Evolutionary conservation across 441 rosid genomes (phyloP).

Genomic region (Melastoma candidum): DNA sequence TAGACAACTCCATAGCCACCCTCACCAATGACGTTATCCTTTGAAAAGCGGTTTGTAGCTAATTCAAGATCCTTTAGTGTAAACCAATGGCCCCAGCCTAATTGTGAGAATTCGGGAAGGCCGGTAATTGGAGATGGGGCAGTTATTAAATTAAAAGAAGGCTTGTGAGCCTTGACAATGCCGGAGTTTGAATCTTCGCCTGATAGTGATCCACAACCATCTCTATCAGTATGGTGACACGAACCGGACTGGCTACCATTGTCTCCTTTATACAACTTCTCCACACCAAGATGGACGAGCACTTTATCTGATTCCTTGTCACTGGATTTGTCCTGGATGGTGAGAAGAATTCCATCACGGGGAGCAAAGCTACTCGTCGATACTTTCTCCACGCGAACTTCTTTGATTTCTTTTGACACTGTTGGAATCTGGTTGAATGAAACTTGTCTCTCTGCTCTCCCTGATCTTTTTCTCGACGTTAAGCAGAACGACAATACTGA

Average conservation of each 20-base stretch:
- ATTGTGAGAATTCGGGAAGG: constrained; percentile 71
- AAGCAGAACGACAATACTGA: constrained; percentile 48
- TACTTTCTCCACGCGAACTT: constrained; percentile 65
- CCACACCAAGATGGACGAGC: constrained; percentile 60
- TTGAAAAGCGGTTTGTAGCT: constrained; percentile 79
- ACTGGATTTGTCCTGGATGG: constrained; percentile 57
- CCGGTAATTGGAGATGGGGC: constrained; percentile 81
- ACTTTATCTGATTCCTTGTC: constrained; percentile 67
- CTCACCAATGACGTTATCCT: constrained; percentile 83
- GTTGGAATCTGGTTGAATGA: constrained; percentile 64
- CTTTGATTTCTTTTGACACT: constrained; percentile 88
- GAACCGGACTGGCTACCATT: constrained; percentile 60
- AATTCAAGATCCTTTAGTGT: constrained; percentile 87
- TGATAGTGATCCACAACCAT: constrained; percentile 52
- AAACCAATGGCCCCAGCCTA: constrained; percentile 99
- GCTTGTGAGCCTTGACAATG: constrained; percentile 32
- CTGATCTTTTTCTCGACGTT: constrained; percentile 54
- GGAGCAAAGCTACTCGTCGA: constrained; percentile 50
- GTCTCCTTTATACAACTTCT: constrained; percentile 50
- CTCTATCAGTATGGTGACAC: constrained; percentile 59
- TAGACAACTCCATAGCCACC: constrained; percentile 97
- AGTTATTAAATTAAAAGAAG: constrained; percentile 44
- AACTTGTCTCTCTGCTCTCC: constrained; percentile 39
- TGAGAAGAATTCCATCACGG: constrained; percentile 72
- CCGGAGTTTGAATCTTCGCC: constrained; percentile 95